Conservation (phyloP, 768 basidiomycete genomes). For the Multifurca ochricompacta region DNA sequence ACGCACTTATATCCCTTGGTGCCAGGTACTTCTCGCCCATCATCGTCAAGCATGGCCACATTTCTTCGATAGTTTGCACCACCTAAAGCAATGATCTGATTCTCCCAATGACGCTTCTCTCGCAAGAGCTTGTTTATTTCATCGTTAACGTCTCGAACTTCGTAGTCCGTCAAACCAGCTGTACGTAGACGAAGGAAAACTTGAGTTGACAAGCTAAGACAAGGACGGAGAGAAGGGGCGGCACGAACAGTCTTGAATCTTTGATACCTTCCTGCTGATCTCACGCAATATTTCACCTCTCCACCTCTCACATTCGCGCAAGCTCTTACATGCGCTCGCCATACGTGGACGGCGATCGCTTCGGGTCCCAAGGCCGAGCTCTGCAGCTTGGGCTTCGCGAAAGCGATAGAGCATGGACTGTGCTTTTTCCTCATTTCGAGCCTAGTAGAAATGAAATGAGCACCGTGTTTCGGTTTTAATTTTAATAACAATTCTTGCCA, state of each 20-base stretch:
- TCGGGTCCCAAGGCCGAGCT: slow-evolving; percentile 85
- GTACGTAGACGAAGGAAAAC: not conserved
- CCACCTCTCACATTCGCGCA: slow-evolving; percentile 93
- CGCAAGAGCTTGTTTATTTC: slow-evolving; percentile 95
- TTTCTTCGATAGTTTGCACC: slow-evolving; percentile 95
- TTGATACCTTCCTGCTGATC: slow-evolving; percentile 93
- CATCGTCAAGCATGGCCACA: slow-evolving; percentile 89
- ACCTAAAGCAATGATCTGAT: slow-evolving; percentile 91
- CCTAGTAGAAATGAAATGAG: slow-evolving; percentile 35
- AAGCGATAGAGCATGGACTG: slow-evolving; percentile 95
- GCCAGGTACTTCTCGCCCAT: slow-evolving; percentile 92
- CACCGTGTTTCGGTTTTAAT: not conserved
- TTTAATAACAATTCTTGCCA: not conserved
- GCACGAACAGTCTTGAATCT: slow-evolving; percentile 86
- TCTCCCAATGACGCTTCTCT: slow-evolving; percentile 97
- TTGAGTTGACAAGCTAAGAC: not conserved
- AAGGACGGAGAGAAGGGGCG: not conserved
- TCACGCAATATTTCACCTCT: slow-evolving; percentile 91
- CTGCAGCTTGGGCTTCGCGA: slow-evolving; percentile 92
- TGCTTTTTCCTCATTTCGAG: slow-evolving; percentile 97
- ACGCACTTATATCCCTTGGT: slow-evolving; percentile 93
- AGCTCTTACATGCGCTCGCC: slow-evolving; percentile 85
- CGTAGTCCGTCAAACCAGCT: slow-evolving; percentile 94
- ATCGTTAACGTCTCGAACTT: slow-evolving; percentile 92
- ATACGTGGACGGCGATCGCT: slow-evolving; percentile 83